phyloP scores from a whole-genome alignment of 129 eudicot genomes.

The Artemisia annua region DNA sequence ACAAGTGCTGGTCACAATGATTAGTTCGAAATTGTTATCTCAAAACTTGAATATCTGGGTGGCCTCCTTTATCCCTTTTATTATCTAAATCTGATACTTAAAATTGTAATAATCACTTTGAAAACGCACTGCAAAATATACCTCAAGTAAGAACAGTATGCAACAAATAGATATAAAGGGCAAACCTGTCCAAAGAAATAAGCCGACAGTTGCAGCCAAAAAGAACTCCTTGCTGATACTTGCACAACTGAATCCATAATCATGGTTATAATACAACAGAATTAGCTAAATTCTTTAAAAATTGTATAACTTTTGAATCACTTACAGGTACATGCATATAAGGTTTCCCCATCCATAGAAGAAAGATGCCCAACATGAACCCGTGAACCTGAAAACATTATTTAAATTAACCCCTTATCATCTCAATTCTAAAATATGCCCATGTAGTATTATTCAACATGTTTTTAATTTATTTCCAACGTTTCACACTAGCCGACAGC shows the following conservation, averaged over 20 bases:
- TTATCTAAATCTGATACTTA: not conserved
- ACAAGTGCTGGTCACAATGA: not conserved
- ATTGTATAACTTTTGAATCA: conserved; percentile 23
- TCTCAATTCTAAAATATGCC: conserved; percentile 6
- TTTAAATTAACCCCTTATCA: conserved; percentile 11
- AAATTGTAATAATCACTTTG: not conserved
- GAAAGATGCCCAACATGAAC: conserved; percentile 75
- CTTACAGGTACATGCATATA: conserved; percentile 75
- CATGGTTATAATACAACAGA: not conserved
- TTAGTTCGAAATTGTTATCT: too few relatives aligned
- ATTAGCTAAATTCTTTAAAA: not conserved
- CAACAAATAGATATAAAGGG: conserved; percentile 15
- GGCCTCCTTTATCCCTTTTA: too few relatives aligned
- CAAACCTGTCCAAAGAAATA: conserved; percentile 81
- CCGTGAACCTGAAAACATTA: conserved; percentile 66
- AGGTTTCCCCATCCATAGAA: conserved; percentile 95
- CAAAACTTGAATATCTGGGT: too few relatives aligned
- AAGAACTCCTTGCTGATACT: conserved; percentile 84
- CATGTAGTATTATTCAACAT: conserved; percentile 3
- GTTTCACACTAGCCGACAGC: not conserved
- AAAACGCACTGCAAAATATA: not conserved
- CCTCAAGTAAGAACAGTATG: conserved; percentile 5
- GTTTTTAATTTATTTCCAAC: not conserved
- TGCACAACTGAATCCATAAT: conserved; percentile 56
- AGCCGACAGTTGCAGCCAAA: conserved; percentile 69